Evolutionary conservation across 495 filamentous ascomycete species (phyloP).

Genomic region (Chaetomium tenue): DNA sequence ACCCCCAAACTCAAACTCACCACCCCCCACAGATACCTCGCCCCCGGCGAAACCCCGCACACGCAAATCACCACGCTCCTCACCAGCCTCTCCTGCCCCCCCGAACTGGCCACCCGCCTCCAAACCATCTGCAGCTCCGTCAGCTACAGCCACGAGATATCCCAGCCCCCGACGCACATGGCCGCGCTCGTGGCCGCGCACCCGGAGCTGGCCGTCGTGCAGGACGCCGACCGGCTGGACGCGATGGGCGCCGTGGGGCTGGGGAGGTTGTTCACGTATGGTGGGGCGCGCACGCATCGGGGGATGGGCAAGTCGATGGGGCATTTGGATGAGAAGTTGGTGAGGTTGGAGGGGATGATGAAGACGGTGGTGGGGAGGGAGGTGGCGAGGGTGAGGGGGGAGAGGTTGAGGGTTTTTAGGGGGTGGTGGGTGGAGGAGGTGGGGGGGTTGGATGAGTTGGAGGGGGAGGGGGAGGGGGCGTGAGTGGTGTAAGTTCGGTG

Average conservation of each 20-base stretch:
- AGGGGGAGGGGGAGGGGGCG: constrained; percentile 1
- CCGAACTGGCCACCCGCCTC: constrained; percentile 58
- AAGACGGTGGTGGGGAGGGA: constrained; percentile 70
- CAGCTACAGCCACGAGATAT: constrained; percentile 68
- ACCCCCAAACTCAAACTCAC: background rate
- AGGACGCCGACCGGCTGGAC: constrained; percentile 88
- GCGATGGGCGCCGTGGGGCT: constrained; percentile 84
- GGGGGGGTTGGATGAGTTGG: constrained; percentile 25
- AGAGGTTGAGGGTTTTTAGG: constrained; percentile 61
- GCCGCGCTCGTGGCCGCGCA: constrained; percentile 52
- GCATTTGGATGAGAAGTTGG: constrained; percentile 80
- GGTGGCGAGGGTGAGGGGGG: constrained; percentile 64
- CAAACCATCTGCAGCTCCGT: constrained; percentile 70
- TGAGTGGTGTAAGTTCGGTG: too few species aligned
- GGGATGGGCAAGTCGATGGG: constrained; percentile 62
- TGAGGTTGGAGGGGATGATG: constrained; percentile 73
- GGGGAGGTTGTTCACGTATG: constrained; percentile 73
- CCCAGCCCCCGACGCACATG: constrained; percentile 55
- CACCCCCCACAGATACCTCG: constrained; percentile 50
- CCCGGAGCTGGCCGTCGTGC: constrained; percentile 78
- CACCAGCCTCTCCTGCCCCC: constrained; percentile 51
- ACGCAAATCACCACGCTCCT: constrained; percentile 60
- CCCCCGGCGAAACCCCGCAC: constrained; percentile 49
- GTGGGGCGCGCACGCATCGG: constrained; percentile 57
- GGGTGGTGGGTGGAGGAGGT: constrained; percentile 72